Conservation (phyloP, 768 basidiomycete species). For the Mycena pura region DNA sequence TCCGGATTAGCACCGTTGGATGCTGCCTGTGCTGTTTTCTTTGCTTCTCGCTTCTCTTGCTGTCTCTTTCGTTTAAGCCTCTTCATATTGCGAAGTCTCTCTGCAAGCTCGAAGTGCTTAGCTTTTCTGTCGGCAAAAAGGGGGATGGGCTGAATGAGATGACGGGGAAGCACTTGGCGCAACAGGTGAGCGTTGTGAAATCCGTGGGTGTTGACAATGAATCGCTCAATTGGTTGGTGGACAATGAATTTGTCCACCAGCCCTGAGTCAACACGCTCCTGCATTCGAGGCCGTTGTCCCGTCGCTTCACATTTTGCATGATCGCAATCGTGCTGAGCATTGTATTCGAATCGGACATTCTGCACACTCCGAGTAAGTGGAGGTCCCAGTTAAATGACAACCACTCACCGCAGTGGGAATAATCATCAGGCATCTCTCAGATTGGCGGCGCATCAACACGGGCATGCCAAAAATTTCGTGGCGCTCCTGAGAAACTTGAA, state of each 20-base stretch:
- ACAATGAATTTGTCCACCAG: conserved; percentile 19
- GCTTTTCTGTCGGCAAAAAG: too few relatives aligned
- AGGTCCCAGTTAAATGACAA: too few relatives aligned
- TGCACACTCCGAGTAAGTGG: too few relatives aligned
- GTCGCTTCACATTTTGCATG: conserved; percentile 15
- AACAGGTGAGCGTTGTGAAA: too few relatives aligned
- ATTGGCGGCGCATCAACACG: not conserved
- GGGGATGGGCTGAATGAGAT: too few relatives aligned
- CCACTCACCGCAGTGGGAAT: not conserved
- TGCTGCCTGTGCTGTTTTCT: too few relatives aligned
- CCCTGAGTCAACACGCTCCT: conserved; percentile 28
- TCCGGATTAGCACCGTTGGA: too few relatives aligned
- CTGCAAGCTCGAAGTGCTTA: too few relatives aligned
- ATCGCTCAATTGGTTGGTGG: conserved; percentile 26
- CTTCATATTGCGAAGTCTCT: too few relatives aligned
- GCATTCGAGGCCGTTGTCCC: conserved; percentile 13
- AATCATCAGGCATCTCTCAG: not conserved
- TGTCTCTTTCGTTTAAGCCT: too few relatives aligned
- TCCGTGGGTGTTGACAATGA: conserved; percentile 36
- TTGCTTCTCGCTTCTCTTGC: too few relatives aligned
- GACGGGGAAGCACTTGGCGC: too few relatives aligned
- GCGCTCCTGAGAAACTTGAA: conserved; percentile 1
- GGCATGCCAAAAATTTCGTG: conserved; percentile 18
- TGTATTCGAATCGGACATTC: conserved; percentile 29
- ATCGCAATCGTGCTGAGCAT: conserved; percentile 34